Conservation (phyloP, 192 early-diverging fungal species). For the Coemansia sp. region DNA sequence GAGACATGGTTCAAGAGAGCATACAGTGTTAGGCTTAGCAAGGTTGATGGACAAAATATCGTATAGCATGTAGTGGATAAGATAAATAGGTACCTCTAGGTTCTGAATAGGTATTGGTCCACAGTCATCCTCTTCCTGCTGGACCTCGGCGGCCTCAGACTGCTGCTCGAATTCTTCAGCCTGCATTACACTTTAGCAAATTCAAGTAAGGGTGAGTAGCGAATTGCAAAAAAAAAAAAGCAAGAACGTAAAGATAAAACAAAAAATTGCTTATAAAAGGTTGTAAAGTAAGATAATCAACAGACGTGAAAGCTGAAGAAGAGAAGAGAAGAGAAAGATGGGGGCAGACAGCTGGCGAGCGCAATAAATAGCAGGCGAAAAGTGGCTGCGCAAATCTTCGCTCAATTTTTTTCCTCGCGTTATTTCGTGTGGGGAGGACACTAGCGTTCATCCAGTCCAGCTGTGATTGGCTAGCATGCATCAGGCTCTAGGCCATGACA, state of each 20-base stretch:
- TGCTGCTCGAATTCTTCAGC: slow-evolving; percentile 48
- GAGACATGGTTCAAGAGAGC: neutral
- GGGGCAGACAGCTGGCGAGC: neutral
- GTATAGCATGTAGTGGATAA: neutral
- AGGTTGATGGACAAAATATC: neutral
- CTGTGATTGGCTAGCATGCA: neutral
- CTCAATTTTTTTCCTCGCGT: slow-evolving; percentile 1
- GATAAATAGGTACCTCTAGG: slow-evolving; percentile 54
- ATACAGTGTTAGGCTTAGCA: neutral
- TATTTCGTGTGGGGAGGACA: neutral
- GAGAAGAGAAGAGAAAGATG: neutral
- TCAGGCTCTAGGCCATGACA: neutral
- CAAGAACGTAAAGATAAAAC: neutral
- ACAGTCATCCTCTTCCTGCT: slow-evolving; percentile 54
- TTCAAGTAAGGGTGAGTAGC: neutral
- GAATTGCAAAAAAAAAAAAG: neutral
- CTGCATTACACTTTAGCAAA: slow-evolving; percentile 29
- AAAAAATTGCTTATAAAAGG: slow-evolving; percentile 8
- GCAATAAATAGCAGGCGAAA: neutral
- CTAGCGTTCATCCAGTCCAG: neutral
- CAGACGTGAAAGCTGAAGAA: neutral
- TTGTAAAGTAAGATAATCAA: slow-evolving; percentile 5
- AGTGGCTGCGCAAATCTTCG: slow-evolving; percentile 23
- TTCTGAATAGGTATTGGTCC: slow-evolving; percentile 56
- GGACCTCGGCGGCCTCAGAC: slow-evolving; percentile 53